Conservation (phyloP, 176 grass and related monocot species). For the Tillandsia fasciculata region DNA sequence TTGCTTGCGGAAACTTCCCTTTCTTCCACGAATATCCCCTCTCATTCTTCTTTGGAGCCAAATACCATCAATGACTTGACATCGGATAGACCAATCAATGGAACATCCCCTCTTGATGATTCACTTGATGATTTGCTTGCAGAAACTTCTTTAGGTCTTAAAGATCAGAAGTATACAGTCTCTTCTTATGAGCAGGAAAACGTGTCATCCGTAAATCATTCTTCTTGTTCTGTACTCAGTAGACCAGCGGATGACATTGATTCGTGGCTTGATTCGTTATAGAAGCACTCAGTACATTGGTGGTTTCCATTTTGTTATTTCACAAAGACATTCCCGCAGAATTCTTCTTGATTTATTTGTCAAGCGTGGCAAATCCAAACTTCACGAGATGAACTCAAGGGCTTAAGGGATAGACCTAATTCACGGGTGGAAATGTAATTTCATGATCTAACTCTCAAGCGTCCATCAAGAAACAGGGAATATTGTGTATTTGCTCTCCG, state of each 20-base stretch:
- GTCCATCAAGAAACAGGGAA: too few species aligned
- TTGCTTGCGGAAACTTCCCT: slow-evolving; percentile 45
- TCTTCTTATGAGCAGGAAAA: slow-evolving; percentile 2
- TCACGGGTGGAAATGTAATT: too few species aligned
- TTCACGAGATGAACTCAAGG: too few species aligned
- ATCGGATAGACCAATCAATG: slow-evolving; percentile 19
- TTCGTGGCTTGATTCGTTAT: slow-evolving; percentile 75
- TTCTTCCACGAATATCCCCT: slow-evolving; percentile 8
- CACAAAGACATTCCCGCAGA: background rate
- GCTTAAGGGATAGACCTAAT: too few species aligned
- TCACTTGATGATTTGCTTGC: slow-evolving; percentile 40
- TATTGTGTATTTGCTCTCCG: too few species aligned
- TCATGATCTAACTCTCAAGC: too few species aligned
- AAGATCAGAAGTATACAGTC: slow-evolving; percentile 22
- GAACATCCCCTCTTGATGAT: slow-evolving; percentile 22
- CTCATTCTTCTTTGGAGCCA: slow-evolving; percentile 10
- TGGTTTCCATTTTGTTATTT: background rate
- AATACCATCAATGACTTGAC: background rate
- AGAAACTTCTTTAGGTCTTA: slow-evolving; percentile 17
- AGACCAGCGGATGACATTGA: slow-evolving; percentile 57
- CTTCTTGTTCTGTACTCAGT: slow-evolving; percentile 8
- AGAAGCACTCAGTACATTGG: background rate
- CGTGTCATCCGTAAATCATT: slow-evolving; percentile 3
- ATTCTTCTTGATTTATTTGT: too few species aligned
- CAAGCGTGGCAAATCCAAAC: too few species aligned